Percentiles rank a stretch among this genome's conserved stretches.
These are phyloP conservation scores for Aquilaria malaccensis DNA, from an alignment of 345 rosid species.

Conservation along the genomic window DNA sequence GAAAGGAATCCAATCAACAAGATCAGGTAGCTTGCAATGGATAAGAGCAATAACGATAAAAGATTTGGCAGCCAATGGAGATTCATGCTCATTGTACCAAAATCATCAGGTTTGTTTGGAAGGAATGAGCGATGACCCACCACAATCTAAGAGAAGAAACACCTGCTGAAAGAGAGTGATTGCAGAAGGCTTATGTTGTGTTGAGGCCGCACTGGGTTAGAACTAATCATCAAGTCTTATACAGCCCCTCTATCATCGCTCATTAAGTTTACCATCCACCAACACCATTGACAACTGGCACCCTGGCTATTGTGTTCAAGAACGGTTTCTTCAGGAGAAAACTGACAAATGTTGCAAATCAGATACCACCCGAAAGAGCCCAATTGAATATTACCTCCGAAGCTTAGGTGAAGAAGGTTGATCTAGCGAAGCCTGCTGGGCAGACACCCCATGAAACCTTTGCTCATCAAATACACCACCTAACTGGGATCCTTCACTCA, in stretches of 20 bases:
- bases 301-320: background rate
- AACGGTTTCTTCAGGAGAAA: slow-evolving; percentile 1
- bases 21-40: too few relatives aligned
- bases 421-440: slow-evolving; percentile 61
- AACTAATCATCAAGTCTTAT: background rate
- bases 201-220: background rate
- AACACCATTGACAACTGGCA: background rate
- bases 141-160: background rate
- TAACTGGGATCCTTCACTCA: slow-evolving; percentile 34
- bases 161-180: background rate
- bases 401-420: slow-evolving; percentile 66
- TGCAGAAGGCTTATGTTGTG: background rate
- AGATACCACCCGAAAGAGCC: slow-evolving; percentile 8
- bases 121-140: background rate
- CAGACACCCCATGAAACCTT: slow-evolving; percentile 44
- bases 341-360: slow-evolving; percentile 6
- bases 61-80: too few relatives aligned
- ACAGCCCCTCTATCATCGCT: background rate
- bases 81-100: too few relatives aligned
- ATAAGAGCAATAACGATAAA: too few relatives aligned
- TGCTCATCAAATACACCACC: slow-evolving; percentile 43
- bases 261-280: too few relatives aligned
- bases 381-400: slow-evolving; percentile 36
- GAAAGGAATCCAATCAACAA: too few relatives aligned
- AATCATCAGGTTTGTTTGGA: too few relatives aligned